phyloP scores from a whole-genome alignment of 441 rosid species.

The Euphorbia schlechtendalii region DNA sequence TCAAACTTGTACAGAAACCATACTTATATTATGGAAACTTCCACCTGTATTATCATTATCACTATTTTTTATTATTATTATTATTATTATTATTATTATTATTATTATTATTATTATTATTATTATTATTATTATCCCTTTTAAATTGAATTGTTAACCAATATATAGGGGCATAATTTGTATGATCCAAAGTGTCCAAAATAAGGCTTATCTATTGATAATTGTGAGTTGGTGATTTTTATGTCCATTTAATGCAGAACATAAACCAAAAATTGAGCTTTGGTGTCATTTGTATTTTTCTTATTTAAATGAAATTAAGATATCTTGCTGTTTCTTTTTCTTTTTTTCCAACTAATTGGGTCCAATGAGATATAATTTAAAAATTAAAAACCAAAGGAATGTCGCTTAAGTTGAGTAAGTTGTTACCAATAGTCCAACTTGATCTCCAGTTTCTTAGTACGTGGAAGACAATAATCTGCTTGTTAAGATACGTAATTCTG shows the following conservation, averaged over 20 bases:
- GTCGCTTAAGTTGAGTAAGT: background rate
- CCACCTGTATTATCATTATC: background rate
- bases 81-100: no score
- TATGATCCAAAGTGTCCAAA: background rate
- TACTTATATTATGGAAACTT: background rate
- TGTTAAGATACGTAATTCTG: slow-evolving; percentile 1
- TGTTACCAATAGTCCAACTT: background rate
- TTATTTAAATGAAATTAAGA: slow-evolving; percentile 6
- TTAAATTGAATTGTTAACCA: slow-evolving; percentile 8
- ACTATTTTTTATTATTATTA: no score
- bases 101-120: no score
- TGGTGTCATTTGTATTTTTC: slow-evolving; percentile 12
- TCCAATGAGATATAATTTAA: slow-evolving; percentile 8
- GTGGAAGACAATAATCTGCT: slow-evolving; percentile 17
- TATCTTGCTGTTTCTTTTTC: slow-evolving; percentile 1
- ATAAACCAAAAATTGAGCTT: slow-evolving; percentile 13
- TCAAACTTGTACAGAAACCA: slow-evolving; percentile 5
- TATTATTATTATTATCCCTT: no score
- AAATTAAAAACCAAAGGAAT: background rate
- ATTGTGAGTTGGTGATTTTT: slow-evolving; percentile 10
- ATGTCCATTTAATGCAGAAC: slow-evolving; percentile 15
- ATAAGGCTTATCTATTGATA: background rate
- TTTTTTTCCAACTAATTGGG: slow-evolving; percentile 4
- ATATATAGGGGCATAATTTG: slow-evolving; percentile 8
- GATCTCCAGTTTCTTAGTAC: background rate